Conservation (phyloP, 192 early-diverging fungal genomes). For the Rhizophagus sp. region DNA sequence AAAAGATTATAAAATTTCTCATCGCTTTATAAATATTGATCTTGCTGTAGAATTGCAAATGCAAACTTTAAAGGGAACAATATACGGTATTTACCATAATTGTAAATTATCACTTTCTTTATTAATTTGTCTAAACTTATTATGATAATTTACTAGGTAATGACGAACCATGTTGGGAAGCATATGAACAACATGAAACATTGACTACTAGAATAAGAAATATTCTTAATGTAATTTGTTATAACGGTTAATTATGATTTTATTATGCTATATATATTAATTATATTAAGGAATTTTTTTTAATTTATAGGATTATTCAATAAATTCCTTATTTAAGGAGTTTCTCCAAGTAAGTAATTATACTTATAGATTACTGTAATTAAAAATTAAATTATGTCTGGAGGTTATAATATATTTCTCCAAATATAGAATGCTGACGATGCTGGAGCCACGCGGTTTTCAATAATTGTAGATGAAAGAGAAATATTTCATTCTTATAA, state of each 20-base stretch:
- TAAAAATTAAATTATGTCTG: not conserved
- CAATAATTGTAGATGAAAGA: constrained; percentile 24
- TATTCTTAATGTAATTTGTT: not conserved
- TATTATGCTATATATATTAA: not conserved
- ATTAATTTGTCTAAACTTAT: too few species aligned
- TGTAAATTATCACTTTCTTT: too few species aligned
- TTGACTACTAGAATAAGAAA: not conserved
- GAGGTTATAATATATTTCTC: not conserved
- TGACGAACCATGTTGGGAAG: not conserved
- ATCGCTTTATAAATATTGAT: not conserved
- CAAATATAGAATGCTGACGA: constrained; percentile 33
- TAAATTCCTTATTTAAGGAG: not conserved
- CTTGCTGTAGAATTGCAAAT: not conserved
- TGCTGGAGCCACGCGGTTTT: constrained; percentile 21
- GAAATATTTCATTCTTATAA: not conserved
- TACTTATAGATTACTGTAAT: not conserved
- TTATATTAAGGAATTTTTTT: not conserved
- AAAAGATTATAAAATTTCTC: not conserved
- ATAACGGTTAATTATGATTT: not conserved
- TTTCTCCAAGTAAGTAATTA: not conserved
- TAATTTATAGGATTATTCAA: not conserved
- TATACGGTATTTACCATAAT: not conserved
- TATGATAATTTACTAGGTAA: not conserved
- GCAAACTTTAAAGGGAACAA: not conserved
- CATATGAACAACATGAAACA: not conserved